phyloP scores from a whole-genome alignment of 2,329 filamentous ascomycete genomes.

The Colletotrichum limetticola region DNA sequence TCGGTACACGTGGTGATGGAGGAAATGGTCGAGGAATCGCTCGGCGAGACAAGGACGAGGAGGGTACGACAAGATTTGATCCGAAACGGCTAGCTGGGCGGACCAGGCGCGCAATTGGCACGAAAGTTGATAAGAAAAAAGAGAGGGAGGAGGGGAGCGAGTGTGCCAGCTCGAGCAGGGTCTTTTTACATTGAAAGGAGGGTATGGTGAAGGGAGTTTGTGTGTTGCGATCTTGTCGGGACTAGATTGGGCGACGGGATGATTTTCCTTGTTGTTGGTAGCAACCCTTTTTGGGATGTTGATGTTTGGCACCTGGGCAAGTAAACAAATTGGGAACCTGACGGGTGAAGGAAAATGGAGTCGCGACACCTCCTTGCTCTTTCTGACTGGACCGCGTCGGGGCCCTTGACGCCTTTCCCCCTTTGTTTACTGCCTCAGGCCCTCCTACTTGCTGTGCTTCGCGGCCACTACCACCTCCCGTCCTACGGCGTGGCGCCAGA shows the following conservation, averaged over 20 bases:
- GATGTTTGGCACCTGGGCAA: conserved; percentile 30
- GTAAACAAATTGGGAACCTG: conserved; percentile 28
- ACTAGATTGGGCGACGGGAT: background rate
- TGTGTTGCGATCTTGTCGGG: conserved; percentile 14
- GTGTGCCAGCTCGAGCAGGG: conserved; percentile 30
- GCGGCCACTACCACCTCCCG: background rate
- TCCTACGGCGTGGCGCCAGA: conserved; percentile 7
- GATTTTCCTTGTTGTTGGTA: conserved; percentile 34
- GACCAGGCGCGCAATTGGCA: conserved; percentile 33
- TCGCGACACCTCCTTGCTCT: conserved; percentile 19
- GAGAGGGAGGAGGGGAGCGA: conserved; percentile 22
- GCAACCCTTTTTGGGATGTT: conserved; percentile 34
- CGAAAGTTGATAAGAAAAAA: conserved; percentile 17
- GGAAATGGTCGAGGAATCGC: background rate
- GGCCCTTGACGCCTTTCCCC: background rate
- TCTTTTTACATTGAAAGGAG: conserved; percentile 30
- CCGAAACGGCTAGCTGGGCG: conserved; percentile 28
- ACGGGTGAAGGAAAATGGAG: background rate
- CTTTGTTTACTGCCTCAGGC: conserved; percentile 35
- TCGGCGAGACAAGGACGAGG: background rate
- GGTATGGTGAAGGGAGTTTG: background rate
- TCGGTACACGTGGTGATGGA: conserved; percentile 3
- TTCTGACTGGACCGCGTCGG: conserved; percentile 33
- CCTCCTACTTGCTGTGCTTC: too few species aligned
- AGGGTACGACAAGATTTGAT: conserved; percentile 6